phyloP scores from a whole-genome alignment of 805 yeast species.

The Suhomyces pyralidae region DNA sequence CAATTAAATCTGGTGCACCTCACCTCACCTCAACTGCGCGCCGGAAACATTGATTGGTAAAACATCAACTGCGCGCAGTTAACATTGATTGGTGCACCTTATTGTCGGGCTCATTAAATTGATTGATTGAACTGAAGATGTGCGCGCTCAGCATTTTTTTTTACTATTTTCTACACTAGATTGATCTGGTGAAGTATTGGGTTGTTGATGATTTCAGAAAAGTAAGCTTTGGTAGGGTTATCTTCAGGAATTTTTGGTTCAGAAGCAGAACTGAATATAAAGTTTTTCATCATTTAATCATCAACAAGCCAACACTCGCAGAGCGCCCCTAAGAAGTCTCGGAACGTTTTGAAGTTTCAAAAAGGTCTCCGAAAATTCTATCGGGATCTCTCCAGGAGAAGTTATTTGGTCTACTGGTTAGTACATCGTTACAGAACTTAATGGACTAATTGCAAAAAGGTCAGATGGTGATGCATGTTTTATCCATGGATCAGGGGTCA shows the following conservation, averaged over 20 bases:
- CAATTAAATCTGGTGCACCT: no score
- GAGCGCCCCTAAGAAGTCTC: not conserved
- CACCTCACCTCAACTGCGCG: no score
- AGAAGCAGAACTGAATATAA: constrained; percentile 94
- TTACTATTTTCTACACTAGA: not conserved
- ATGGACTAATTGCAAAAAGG: constrained; percentile 5
- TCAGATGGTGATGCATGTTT: constrained; percentile 99
- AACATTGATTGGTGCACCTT: no score
- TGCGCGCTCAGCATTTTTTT: no score
- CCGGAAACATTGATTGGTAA: no score
- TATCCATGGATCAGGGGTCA: constrained; percentile 76
- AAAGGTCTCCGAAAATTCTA: not conserved
- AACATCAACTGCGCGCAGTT: no score
- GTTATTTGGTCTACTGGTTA: not conserved
- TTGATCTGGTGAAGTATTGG: not conserved
- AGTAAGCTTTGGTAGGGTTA: constrained; percentile 64
- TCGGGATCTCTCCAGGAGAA: constrained; percentile 1
- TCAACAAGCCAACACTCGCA: not conserved
- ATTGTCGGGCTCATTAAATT: no score
- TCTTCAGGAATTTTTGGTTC: constrained; percentile 74
- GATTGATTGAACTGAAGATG: no score
- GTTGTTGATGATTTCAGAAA: constrained; percentile 31
- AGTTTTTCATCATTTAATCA: constrained; percentile 55
- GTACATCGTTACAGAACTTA: not conserved
- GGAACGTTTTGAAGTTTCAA: not conserved